Evolutionary conservation across 192 early-diverging fungal genomes (phyloP), one percentile per base, ranked within the genome.

Genomic region (Spizellomyces sp.): DNA sequence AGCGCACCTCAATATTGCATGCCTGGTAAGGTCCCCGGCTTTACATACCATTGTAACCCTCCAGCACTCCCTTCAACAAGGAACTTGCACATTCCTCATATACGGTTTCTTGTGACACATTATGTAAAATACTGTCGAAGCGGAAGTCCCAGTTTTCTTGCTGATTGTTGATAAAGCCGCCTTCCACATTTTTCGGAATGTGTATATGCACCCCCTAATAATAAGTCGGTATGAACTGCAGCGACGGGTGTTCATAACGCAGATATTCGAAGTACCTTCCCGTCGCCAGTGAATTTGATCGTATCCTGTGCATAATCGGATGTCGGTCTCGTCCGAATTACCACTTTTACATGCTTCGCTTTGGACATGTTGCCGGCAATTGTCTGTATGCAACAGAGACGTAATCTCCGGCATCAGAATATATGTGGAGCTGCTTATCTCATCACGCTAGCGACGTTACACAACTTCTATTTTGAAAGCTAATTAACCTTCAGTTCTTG

Each of bases 131-230:
- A 42, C 72, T 83, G 74, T 89, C 86, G 60, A 88, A 88, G 45
- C 71, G 71, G 64, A 89, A 89, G 60, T 87, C 84, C 87, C 87
- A 89, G 57, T 89, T 74, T 62, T 88, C 84, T 54, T 86, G 84
- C 67, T 89, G 86, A 64, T 89, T 89, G 67, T 89, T 89, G 76
- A 89, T 89, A 74, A 75, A 88, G 6, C 87, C 87, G 19, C 83
- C 79, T 48, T 89, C 87, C 5, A 45, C 73, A 27, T 78, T 77
- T 65, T 88, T 89, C 17, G 85, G 85, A 48, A 88, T 80, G 62
- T 88, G 87, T 45, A 89, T 83, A 58, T 88, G 82, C 15, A 86
- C 56, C 15, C 65, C 62, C 78, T 85, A 50, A 12, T n/a, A n/a
- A 55, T 48, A n/a, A 45, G 65, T 12, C 0, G 15, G 36, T 1